Base-by-base conservation (phyloP, 257 asterid species). In the Primulina huaijiensis region DNA sequence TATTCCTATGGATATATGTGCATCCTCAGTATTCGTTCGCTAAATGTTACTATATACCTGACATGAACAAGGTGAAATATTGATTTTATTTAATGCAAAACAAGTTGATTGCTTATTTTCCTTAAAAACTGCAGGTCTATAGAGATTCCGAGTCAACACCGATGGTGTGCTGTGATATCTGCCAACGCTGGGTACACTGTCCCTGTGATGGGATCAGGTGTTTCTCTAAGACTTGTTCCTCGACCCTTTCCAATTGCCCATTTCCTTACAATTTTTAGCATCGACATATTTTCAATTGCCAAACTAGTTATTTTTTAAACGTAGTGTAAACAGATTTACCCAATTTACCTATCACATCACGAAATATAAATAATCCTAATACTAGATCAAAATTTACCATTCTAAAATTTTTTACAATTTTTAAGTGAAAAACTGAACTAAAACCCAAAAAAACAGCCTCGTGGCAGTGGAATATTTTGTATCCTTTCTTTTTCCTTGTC, bases 121-220 rank as follows among this genome's bases (percentile, higher is more conserved):
- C 74, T 78, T 53, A 2, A 70, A 65, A 72, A 67, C 72, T 74
- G 79, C 83, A 94, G 97, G 98, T 94, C 60, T 94, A 94, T 68
- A 85, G 99, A 79, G 98, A 94, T 88, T 94, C 99, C 72, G 98
- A 94, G 83, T 83, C 99, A 65, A 89, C 96, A 73, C 99, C 98
- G 61, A 94, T 94, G 98, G 98, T 94, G 43, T 94, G 99, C 85
- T 94, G 99, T 70, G 99, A 94, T 79, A 79, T 86, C 77, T 94
- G 99, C 73, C 90, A 94, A 81, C 89, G 87, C 67, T 94, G 99
- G 99, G 99, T 94, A 82, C 99, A 94, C 77, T 89, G 95, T 74
- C 93, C 91, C 43, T 94, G 99, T 73, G 99, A 94, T 75, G 93
- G 89, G 77, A 94, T 94, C 86, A 91, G 99, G 99, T 94, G 59